Conservation (phyloP, 1,284 basidiomycete genomes). For the Cutaneotrichosporon dermatis region DNA sequence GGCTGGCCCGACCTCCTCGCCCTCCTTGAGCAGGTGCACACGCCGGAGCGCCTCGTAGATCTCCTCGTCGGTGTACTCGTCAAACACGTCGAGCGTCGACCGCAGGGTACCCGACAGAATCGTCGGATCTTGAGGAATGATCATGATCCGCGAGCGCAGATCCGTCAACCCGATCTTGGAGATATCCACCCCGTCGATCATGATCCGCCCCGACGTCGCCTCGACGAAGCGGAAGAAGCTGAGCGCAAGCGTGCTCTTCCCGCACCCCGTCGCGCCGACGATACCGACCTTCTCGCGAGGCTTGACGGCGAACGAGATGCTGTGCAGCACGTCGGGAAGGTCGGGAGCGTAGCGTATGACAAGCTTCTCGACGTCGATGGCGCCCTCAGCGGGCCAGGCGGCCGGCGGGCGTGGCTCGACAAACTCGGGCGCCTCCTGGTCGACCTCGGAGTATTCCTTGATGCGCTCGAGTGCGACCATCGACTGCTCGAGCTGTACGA, state of each 20-base stretch:
- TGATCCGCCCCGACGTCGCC: slow-evolving; percentile 71
- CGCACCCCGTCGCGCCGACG: slow-evolving; percentile 76
- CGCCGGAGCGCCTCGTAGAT: slow-evolving; percentile 84
- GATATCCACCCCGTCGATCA: slow-evolving; percentile 82
- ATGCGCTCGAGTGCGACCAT: slow-evolving; percentile 92
- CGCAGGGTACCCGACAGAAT: slow-evolving; percentile 83
- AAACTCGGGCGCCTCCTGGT: slow-evolving; percentile 71
- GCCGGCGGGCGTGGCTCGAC: slow-evolving; percentile 76
- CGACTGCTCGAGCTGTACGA: slow-evolving; percentile 81
- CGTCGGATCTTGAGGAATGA: slow-evolving; percentile 93
- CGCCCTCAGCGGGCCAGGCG: slow-evolving; percentile 73
- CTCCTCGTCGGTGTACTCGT: slow-evolving; percentile 76
- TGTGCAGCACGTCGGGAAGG: slow-evolving; percentile 79
- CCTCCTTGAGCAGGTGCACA: slow-evolving; percentile 67
- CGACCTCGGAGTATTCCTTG: slow-evolving; percentile 67
- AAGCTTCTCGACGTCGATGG: slow-evolving; percentile 72
- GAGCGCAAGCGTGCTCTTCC: slow-evolving; percentile 75
- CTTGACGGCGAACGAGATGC: slow-evolving; percentile 68
- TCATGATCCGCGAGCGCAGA: slow-evolving; percentile 70
- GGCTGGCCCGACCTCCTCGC: slow-evolving; percentile 42
- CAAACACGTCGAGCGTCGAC: slow-evolving; percentile 83
- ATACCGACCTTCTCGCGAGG: slow-evolving; percentile 73
- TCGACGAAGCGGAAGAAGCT: slow-evolving; percentile 96
- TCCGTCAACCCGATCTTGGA: slow-evolving; percentile 80
- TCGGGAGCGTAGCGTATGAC: slow-evolving; percentile 76